Base-by-base conservation (phyloP, 169 alveolate species). In the Perkinsus olseni region DNA sequence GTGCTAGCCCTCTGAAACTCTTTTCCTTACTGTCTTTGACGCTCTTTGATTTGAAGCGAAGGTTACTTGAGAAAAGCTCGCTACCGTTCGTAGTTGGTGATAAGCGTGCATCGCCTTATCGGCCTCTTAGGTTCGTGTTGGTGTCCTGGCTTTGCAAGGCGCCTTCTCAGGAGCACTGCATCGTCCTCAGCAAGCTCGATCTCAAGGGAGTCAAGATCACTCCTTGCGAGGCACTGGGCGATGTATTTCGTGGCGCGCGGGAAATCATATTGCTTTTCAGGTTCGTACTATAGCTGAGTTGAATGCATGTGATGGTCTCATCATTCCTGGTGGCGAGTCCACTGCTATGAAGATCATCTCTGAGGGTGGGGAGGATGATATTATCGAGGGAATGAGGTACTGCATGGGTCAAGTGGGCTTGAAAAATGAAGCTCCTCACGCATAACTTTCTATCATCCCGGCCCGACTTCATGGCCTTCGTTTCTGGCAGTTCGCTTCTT, bases 251-350 rank as follows among this genome's bases (percentile, higher is more conserved):
- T 39, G 39, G 93, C 38, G 90, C 93, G 38, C 40, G 48, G 90
- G 3, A 39, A 39, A 74, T 34, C 28, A 8, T 82, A 31, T 4
- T 38, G 34, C 51, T 39, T n/a, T 39, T 0, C 92, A 93, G 94
- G 94, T 93, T 39, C 38, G 92, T n/a, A 90, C 91, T 0, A 38
- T 91, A 24, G 74, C 82, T 28, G 94, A 93, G 8, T 39, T 93
- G 92, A 40, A 38, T 11, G 74, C 36, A 28, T n/a, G 74, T 45
- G 93, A 91, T 38, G 94, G 92, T 0, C 91, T 94, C 39, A 93
- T 94, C 82, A 94, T 94, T 62, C 95, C 95, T 8, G 95, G 95
- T 34, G 95, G 95, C 24, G 95, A 94, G 93, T 92, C 94, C 51
- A 94, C 95, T 37, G 92, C 94, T 90, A 92, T 94, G 94, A 92